These are phyloP conservation scores for Lentinula sp. DNA, from an alignment of 768 basidiomycete genomes.

Conservation along the genomic window DNA sequence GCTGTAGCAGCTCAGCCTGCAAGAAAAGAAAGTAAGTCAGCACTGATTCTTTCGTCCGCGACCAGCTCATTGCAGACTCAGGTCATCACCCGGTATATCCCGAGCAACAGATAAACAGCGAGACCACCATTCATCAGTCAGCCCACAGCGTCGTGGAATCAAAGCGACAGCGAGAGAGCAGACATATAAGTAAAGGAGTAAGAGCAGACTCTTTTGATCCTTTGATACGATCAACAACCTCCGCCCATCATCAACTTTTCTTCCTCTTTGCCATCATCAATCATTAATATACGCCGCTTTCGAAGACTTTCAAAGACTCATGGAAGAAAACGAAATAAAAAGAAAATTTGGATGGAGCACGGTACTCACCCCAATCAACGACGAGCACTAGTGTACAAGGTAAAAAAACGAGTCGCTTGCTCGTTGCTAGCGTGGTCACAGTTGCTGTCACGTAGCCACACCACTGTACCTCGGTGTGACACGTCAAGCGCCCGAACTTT, in stretches of 20 bases:
- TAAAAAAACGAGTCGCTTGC: background rate
- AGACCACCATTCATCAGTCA: background rate
- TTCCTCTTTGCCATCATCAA: background rate
- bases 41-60: background rate
- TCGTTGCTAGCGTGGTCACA: background rate
- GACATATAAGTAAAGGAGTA: background rate
- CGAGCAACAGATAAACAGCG: background rate
- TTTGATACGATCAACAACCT: slow-evolving; percentile 5
- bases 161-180: background rate
- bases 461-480: background rate
- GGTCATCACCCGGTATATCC: background rate
- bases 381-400: background rate
- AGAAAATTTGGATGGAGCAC: background rate
- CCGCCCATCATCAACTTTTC: background rate
- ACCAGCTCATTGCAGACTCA: background rate
- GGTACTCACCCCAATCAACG: background rate
- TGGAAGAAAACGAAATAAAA: background rate
- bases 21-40: background rate
- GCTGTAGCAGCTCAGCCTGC: background rate
- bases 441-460: background rate
- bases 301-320: background rate
- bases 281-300: background rate
- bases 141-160: background rate
- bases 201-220: slow-evolving; percentile 2
- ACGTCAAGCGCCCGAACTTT: background rate